Conservation (phyloP, 1,139 yeast species). For the Cylindricascospora bacillispora region DNA sequence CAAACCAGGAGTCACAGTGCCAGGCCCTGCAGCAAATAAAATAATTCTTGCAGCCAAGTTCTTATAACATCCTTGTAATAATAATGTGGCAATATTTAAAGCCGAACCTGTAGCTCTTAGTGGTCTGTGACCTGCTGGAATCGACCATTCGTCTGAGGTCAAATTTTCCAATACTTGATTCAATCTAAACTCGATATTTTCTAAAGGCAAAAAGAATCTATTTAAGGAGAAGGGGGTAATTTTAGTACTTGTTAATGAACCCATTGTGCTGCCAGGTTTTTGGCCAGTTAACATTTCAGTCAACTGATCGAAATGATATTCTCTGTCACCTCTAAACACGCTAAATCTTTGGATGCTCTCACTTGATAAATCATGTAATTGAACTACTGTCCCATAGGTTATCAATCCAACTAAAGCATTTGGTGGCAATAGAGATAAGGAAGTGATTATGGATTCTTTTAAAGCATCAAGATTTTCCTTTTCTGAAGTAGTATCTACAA, state of each 20-base stretch:
- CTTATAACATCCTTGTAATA: constrained; percentile 74
- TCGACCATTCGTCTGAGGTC: constrained; percentile 84
- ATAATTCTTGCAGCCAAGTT: constrained; percentile 86
- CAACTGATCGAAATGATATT: constrained; percentile 64
- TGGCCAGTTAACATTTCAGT: constrained; percentile 57
- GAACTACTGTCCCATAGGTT: constrained; percentile 91
- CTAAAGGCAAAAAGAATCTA: constrained; percentile 76
- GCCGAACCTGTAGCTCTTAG: constrained; percentile 93
- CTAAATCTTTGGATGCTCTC: constrained; percentile 66
- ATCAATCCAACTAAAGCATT: constrained; percentile 85
- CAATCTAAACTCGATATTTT: constrained; percentile 77
- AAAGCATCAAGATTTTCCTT: constrained; percentile 82
- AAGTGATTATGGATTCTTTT: constrained; percentile 73
- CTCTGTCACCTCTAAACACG: constrained; percentile 89
- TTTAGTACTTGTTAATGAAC: constrained; percentile 7
- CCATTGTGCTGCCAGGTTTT: constrained; percentile 15
- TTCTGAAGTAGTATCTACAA: constrained; percentile 90
- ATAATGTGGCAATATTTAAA: constrained; percentile 65
- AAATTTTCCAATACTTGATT: constrained; percentile 71
- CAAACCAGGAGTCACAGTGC: constrained; percentile 91
- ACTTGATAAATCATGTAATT: constrained; percentile 83
- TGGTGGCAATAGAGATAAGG: constrained; percentile 79
- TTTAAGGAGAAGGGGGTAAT: constrained; percentile 37
- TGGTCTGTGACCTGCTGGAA: constrained; percentile 82
- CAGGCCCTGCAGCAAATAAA: constrained; percentile 89